These are phyloP conservation scores for Talaromyces adpressus DNA, from an alignment of 495 filamentous ascomycete genomes.

Conservation along the genomic window DNA sequence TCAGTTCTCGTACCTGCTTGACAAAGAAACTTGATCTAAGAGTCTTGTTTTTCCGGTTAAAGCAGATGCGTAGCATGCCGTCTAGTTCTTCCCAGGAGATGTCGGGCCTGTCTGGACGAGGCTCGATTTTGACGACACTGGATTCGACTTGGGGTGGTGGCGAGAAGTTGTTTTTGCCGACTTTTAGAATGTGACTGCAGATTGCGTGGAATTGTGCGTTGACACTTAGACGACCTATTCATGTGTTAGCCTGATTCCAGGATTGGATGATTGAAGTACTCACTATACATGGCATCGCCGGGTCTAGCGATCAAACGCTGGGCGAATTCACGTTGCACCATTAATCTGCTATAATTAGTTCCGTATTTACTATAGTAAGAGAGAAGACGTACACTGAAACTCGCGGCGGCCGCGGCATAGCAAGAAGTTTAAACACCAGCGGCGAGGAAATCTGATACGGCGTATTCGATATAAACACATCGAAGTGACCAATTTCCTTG, in stretches of 20 bases:
- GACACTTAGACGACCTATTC: conserved; percentile 9
- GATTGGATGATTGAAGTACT: neutral
- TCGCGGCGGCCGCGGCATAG: conserved; percentile 8
- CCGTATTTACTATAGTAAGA: neutral
- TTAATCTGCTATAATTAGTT: neutral
- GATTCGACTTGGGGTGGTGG: conserved; percentile 13
- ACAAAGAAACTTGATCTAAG: conserved; percentile 9
- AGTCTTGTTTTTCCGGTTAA: conserved; percentile 13
- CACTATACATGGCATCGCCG: conserved; percentile 10
- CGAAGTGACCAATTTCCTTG: conserved; percentile 9
- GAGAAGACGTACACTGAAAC: conserved; percentile 2
- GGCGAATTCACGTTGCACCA: conserved; percentile 31
- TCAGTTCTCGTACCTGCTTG: conserved; percentile 9
- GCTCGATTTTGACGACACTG: conserved; percentile 13
- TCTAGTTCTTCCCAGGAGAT: conserved; percentile 13
- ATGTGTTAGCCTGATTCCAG: neutral
- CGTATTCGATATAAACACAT: conserved; percentile 11
- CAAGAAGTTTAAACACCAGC: conserved; percentile 11
- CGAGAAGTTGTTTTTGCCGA: conserved; percentile 14
- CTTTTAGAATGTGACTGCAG: conserved; percentile 11
- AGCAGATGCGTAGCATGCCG: conserved; percentile 12
- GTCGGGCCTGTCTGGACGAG: conserved; percentile 4
- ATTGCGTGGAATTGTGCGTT: conserved; percentile 12
- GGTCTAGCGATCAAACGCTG: conserved; percentile 18
- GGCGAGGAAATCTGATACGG: conserved; percentile 13